These are phyloP conservation scores for Casuarina cunninghamiana DNA, from an alignment of 306 rosid genomes.

Conservation along the genomic window DNA sequence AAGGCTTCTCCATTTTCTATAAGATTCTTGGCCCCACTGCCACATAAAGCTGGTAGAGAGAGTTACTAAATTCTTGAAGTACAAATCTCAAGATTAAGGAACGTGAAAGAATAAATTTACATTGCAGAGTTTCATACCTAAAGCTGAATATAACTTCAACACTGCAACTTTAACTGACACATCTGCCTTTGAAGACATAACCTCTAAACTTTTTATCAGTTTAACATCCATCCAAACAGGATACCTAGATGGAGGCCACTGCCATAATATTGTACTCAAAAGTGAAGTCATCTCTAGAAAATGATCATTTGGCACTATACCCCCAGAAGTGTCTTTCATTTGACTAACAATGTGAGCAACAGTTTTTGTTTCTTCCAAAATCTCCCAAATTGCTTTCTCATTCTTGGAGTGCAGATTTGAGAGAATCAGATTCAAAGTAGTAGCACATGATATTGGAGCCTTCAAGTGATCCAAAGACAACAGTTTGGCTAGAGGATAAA, in stretches of 20 bases:
- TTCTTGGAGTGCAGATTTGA: slow-evolving; percentile 50
- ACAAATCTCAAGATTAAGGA: slow-evolving; percentile 15
- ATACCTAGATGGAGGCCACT: slow-evolving; percentile 74
- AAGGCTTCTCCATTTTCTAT: slow-evolving; percentile 57
- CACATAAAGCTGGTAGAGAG: slow-evolving; percentile 69
- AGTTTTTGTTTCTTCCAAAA: slow-evolving; percentile 45
- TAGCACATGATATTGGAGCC: slow-evolving; percentile 54
- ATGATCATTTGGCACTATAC: slow-evolving; percentile 42
- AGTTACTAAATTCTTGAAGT: slow-evolving; percentile 28
- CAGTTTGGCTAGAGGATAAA: slow-evolving; percentile 58
- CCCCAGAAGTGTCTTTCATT: slow-evolving; percentile 39
- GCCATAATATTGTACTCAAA: slow-evolving; percentile 64
- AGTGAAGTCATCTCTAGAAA: slow-evolving; percentile 66
- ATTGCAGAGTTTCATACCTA: slow-evolving; percentile 54
- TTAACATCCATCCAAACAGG: slow-evolving; percentile 58
- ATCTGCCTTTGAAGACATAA: slow-evolving; percentile 41
- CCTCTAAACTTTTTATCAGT: slow-evolving; percentile 50
- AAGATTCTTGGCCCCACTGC: slow-evolving; percentile 58
- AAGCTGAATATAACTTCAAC: slow-evolving; percentile 72
- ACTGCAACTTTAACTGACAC: slow-evolving; percentile 43
- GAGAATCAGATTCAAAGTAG: slow-evolving; percentile 60
- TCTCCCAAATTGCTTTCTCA: slow-evolving; percentile 62
- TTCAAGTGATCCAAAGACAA: slow-evolving; percentile 55
- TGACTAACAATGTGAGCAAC: slow-evolving; percentile 42
- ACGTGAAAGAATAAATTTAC: background rate